phyloP scores from a whole-genome alignment of 2,329 filamentous ascomycete species.

The Metarhizium humberi region DNA sequence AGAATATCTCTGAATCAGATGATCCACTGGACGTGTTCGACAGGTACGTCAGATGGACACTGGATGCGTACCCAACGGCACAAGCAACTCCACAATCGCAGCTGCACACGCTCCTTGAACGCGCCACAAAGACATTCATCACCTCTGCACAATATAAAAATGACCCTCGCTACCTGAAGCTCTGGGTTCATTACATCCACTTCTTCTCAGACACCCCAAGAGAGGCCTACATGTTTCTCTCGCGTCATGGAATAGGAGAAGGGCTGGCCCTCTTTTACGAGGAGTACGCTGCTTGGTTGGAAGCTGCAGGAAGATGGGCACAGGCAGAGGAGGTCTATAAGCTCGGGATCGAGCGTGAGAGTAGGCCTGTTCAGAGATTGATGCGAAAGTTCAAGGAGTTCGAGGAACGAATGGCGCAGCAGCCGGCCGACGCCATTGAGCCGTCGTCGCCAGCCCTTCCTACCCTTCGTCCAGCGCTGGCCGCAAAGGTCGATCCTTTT shows the following conservation, averaged over 20 bases:
- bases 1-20: constrained; percentile 73
- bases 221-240: constrained; percentile 85
- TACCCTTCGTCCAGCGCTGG: constrained; percentile 70
- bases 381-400: constrained; percentile 90
- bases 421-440: constrained; percentile 50
- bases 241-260: constrained; percentile 82
- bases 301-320: constrained; percentile 70
- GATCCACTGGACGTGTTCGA: constrained; percentile 94
- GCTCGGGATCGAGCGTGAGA: constrained; percentile 80
- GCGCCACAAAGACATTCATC: constrained; percentile 84
- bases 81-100: constrained; percentile 90
- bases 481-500: constrained; percentile 80
- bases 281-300: constrained; percentile 90
- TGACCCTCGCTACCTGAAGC: constrained; percentile 82
- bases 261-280: constrained; percentile 88
- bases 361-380: constrained; percentile 70
- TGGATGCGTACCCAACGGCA: constrained; percentile 88
- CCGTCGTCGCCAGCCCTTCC: constrained; percentile 84
- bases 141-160: constrained; percentile 85
- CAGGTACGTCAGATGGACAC: constrained; percentile 92
- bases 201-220: constrained; percentile 90
- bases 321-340: constrained; percentile 94
- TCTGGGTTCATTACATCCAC: constrained; percentile 91
- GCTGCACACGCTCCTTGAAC: constrained; percentile 78
- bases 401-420: constrained; percentile 63